Conservation (phyloP, 495 filamentous ascomycete species). For the Neurospora africana region DNA sequence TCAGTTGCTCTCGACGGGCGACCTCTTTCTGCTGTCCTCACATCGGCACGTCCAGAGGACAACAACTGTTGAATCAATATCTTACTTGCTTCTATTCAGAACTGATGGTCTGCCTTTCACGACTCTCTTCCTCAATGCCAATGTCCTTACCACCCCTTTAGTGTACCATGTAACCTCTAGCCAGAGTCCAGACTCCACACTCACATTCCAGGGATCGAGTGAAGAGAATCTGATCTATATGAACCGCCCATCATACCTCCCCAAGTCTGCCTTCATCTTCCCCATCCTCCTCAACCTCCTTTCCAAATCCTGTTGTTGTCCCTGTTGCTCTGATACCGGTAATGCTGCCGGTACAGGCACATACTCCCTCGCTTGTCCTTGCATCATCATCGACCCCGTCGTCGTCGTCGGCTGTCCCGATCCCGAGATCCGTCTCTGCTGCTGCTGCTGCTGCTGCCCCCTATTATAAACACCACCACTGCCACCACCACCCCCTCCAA, state of each 20-base stretch:
- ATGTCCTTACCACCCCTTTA: no score
- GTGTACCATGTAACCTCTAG: no score
- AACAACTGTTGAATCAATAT: no score
- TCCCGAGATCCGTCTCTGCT: neutral
- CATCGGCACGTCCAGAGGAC: no score
- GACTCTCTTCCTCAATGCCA: neutral
- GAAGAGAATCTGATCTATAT: neutral
- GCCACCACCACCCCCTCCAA: neutral
- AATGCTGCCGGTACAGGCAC: neutral
- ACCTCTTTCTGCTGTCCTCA: no score
- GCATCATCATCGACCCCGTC: neutral
- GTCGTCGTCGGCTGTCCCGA: neutral
- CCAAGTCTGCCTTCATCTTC: neutral
- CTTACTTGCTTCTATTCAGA: neutral
- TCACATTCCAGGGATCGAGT: neutral
- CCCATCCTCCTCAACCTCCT: neutral
- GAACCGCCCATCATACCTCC: neutral
- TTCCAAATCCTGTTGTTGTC: neutral
- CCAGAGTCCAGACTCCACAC: neutral
- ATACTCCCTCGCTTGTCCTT: neutral
- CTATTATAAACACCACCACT: neutral
- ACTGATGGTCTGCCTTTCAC: neutral
- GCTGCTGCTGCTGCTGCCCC: neutral
- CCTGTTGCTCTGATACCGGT: neutral
- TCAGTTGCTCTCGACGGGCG: no score